phyloP scores from a whole-genome alignment of 257 asterid genomes.

The Jacaranda copaia region DNA sequence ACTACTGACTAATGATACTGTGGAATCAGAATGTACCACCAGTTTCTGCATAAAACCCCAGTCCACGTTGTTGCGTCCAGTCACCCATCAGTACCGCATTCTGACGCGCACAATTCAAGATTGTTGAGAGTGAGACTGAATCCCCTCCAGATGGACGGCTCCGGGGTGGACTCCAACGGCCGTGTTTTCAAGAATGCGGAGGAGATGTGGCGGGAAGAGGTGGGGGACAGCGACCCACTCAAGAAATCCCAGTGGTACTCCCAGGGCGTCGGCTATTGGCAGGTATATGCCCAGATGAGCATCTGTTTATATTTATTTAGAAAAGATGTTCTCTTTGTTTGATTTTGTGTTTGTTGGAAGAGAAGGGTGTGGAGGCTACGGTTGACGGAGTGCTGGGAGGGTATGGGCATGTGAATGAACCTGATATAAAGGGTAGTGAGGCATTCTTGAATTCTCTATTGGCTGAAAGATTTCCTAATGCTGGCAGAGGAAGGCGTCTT shows the following conservation, averaged over 20 bases:
- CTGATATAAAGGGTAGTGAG: constrained; percentile 82
- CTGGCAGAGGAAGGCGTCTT: constrained; percentile 63
- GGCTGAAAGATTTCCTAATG: constrained; percentile 69
- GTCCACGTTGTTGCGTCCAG: constrained; percentile 8
- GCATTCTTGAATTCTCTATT: constrained; percentile 71
- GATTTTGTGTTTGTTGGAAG: constrained; percentile 33
- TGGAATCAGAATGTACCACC: constrained; percentile 41
- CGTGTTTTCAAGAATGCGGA: constrained; percentile 72
- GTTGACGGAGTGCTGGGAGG: constrained; percentile 97
- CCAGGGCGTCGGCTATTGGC: constrained; percentile 86
- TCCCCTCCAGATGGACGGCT: constrained; percentile 55
- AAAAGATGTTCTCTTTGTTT: not conserved
- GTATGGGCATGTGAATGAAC: constrained; percentile 75
- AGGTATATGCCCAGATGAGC: constrained; percentile 46
- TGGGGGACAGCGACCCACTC: constrained; percentile 67
- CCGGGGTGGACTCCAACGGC: constrained; percentile 78
- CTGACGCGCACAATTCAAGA: constrained; percentile 14
- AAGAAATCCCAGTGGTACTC: constrained; percentile 84
- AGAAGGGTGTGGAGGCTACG: constrained; percentile 95
- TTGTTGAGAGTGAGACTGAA: constrained; percentile 22
- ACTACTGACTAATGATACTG: constrained; percentile 7
- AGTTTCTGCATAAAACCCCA: constrained; percentile 36
- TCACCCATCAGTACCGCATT: constrained; percentile 24
- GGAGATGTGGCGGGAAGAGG: constrained; percentile 95
- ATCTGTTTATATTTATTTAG: not conserved